Evolutionary conservation across 768 basidiomycete genomes (phyloP).

Genomic region (Boletus patriciae): DNA sequence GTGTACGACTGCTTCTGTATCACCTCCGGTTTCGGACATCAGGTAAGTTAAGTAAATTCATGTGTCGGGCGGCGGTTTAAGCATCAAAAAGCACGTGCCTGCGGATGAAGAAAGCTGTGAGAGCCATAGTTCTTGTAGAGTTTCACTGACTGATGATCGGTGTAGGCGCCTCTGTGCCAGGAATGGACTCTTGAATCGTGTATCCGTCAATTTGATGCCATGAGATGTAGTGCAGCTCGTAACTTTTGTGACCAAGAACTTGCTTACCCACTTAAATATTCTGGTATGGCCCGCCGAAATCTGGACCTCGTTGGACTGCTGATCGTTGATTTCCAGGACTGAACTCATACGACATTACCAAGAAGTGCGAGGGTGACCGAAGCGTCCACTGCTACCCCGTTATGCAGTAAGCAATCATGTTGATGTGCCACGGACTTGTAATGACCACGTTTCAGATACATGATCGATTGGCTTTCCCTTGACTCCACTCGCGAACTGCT

Average conservation of each 20-base stretch:
- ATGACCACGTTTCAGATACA: constrained; percentile 39
- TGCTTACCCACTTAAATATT: constrained; percentile 17
- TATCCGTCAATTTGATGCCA: constrained; percentile 61
- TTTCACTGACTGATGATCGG: neutral
- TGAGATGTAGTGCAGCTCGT: constrained; percentile 64
- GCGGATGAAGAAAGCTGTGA: constrained; percentile 40
- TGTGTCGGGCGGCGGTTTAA: neutral
- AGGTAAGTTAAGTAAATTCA: neutral
- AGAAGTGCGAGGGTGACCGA: constrained; percentile 49
- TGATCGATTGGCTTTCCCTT: constrained; percentile 60
- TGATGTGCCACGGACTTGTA: neutral
- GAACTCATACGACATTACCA: constrained; percentile 68
- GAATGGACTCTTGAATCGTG: constrained; percentile 55
- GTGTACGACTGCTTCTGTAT: constrained; percentile 49
- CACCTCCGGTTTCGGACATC: constrained; percentile 29
- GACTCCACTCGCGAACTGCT: constrained; percentile 49
- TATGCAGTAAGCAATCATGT: constrained; percentile 34
- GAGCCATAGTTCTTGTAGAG: neutral
- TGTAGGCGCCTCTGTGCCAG: constrained; percentile 67
- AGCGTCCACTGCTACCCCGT: constrained; percentile 61
- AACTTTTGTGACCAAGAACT: constrained; percentile 57
- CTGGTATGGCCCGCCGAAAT: constrained; percentile 16
- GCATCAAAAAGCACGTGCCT: constrained; percentile 30
- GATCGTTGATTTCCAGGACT: constrained; percentile 28
- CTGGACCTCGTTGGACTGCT: neutral